Base-by-base conservation (phyloP, 768 basidiomycete genomes). In the Calocera cornea region DNA sequence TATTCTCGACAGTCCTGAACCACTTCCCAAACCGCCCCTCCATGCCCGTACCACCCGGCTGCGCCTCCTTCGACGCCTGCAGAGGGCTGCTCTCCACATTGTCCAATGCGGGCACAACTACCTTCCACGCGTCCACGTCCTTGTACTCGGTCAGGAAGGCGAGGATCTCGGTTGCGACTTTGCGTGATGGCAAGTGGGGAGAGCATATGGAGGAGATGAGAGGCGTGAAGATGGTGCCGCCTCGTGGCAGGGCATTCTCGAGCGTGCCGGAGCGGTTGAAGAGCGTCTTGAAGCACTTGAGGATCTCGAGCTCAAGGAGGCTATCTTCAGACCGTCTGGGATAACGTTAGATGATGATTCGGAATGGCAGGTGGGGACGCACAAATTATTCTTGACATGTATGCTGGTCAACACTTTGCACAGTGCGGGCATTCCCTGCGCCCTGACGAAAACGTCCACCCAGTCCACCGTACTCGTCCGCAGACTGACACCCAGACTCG, bases 381-480 rank as follows among this genome's bases (percentile, higher is more conserved):
- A 83, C 79, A 65, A 78, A 69, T 34, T 84, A 83, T 75, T 60
- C 27, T 87, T 90, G 64, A 87, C 83, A 75, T 87, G 89, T 60
- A 92, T 82, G 72, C 87, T 88, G 70, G 83, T 82, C 10, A 97
- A 81, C 0, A 84, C 84, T 75, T 90, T 89, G 22, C 87, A 88
- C 64, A 95, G 81, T 27, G 93, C 93, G 66, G 89, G 87, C 10
- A 87, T 87, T n/a, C 93, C 93, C 71, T 86, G 88, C 47, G 89
- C 80, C 49, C 79, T 75, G 66, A 95, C 79, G 73, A 95, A 95
- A 60, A 82, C 80, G 50, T 83, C 81, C 72, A 92, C 87, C 92
- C 92, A 95, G 94, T 77, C 74, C 92, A 88, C 72, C 87, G 86
- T 64, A 90, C 90, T 66, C 95, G 83, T 71, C 93, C 74, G 5